phyloP scores from a whole-genome alignment of 2,329 filamentous ascomycete species.

The Clarireedia monteithiana region DNA sequence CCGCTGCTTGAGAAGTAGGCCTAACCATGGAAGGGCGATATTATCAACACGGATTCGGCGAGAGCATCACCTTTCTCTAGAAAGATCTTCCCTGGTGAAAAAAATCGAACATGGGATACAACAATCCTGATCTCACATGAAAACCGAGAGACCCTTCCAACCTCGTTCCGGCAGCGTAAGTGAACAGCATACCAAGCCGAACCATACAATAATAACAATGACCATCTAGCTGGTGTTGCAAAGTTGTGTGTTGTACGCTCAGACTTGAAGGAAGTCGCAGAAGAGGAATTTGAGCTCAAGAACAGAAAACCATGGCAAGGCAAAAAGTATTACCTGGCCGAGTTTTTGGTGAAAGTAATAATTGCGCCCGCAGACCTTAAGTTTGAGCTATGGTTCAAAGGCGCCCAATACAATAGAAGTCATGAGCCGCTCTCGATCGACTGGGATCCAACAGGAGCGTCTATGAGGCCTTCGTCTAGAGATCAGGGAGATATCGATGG shows the following conservation, averaged over 20 bases:
- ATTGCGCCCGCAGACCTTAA: conserved; percentile 47
- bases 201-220: neutral
- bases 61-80: conserved; percentile 25
- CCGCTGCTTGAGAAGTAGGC: neutral
- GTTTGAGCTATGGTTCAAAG: conserved; percentile 38
- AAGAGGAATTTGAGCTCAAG: conserved; percentile 33
- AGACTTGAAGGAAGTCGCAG: conserved; percentile 34
- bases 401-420: conserved; percentile 26
- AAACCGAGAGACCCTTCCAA: conserved; percentile 31
- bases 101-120: conserved; percentile 32
- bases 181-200: neutral
- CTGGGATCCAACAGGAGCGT: conserved; percentile 9
- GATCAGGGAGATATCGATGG: neutral
- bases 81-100: conserved; percentile 30
- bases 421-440: conserved; percentile 10
- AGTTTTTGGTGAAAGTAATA: conserved; percentile 45
- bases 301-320: conserved; percentile 31
- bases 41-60: conserved; percentile 30
- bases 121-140: conserved; percentile 35
- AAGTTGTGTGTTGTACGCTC: conserved; percentile 36
- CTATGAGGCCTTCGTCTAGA: neutral
- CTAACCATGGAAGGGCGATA: conserved; percentile 31
- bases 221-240: conserved; percentile 28
- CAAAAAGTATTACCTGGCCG: conserved; percentile 34
- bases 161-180: conserved; percentile 33